Evolutionary conservation across 2,329 filamentous ascomycete genomes (phyloP), one percentile per base, ranked within the genome.

Genomic region (Fusarium tricinctum): DNA sequence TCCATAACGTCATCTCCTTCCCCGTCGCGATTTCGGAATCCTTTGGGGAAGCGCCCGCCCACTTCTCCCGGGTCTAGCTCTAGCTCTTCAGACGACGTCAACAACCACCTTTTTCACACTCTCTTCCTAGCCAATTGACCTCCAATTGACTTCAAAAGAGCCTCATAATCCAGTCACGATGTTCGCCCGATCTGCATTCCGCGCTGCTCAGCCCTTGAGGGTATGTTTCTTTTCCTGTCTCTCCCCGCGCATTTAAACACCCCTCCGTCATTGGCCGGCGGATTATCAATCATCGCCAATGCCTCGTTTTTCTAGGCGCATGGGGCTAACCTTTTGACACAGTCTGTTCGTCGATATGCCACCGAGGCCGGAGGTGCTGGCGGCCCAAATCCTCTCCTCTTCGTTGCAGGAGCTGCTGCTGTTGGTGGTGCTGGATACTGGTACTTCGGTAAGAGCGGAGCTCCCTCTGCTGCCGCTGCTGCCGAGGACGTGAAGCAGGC

Each of bases 161-260:
- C 45, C 70, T 66, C 44, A 52, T 52, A 61, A 68, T 51, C 50
- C 48, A 63, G 42, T 57, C 70, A 87, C 76, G 70, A 91, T 93
- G 89, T 91, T 92, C 76, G 84, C 90, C 66, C 85, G 90, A 83
- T 84, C 88, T 74, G 82, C 84, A 68, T 84, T 91, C 77, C 86
- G 89, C 76, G 86, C 85, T 73, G 85, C 86, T 54, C 88, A 89
- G 81, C 89, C 90, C 70, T 79, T 92, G 71, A 86, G 86, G 82
- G 90, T 92, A 82, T 77, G 86, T 74, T 58, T 35, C 28, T 5
- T 28, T 30, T 30, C 28, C 10, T 30, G 28, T 30, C 14, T 26
- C 28, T 20, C 5, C 59, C 23, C 12, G 20, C 38, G 12, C 46
- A 58, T 45, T 20, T 45, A 20, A 28, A 52, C 58, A 23, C 50